phyloP scores from a whole-genome alignment of 2,329 filamentous ascomycete genomes.

The Fusarium goolgardi region DNA sequence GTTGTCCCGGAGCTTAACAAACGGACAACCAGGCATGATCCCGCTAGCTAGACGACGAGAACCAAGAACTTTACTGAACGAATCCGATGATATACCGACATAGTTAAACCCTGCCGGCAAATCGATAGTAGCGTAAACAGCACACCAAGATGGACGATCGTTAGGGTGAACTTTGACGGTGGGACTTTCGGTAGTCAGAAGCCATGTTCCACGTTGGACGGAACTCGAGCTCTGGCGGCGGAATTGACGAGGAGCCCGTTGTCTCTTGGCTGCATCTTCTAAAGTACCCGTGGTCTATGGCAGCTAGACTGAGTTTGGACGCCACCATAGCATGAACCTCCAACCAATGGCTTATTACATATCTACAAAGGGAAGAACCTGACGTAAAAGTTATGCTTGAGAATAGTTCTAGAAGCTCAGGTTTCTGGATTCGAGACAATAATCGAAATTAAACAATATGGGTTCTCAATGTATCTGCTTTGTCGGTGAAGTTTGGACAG shows the following conservation, averaged over 20 bases:
- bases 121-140: not conserved
- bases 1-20: not conserved
- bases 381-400: not conserved
- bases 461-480: not conserved
- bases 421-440: not conserved
- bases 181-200: not conserved
- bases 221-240: not conserved
- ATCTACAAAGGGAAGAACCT: not conserved
- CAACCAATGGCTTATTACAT: not conserved
- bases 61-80: not conserved
- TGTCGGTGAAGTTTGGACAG: constrained; percentile 8
- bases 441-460: not conserved
- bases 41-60: constrained; percentile 8
- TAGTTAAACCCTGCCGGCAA: not conserved
- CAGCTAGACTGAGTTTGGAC: constrained; percentile 1
- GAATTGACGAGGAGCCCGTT: constrained; percentile 1
- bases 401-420: not conserved
- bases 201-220: not conserved
- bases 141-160: not conserved
- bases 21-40: not conserved
- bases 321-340: not conserved
- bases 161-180: not conserved
- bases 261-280: not conserved
- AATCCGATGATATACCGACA: not conserved
- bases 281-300: not conserved